A percentile compares a stretch with the other conserved stretches of the same genome.
Evolutionary conservation across 805 yeast genomes (phyloP).

Genomic region (Saccharomyces kudriavzevii): DNA sequence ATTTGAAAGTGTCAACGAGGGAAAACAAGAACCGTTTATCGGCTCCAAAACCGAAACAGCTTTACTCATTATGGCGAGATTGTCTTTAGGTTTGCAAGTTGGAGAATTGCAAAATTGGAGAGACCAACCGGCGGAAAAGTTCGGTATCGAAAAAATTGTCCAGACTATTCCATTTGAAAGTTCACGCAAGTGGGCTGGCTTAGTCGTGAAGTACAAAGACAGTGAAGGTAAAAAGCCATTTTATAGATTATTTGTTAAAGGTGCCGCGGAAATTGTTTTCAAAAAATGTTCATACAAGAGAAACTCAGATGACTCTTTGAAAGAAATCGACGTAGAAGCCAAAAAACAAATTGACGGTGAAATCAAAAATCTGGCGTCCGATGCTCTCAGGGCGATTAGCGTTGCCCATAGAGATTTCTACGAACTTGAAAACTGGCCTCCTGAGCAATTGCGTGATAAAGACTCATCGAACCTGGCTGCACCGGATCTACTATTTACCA

Average conservation of each 20-base stretch:
- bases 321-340: conserved; percentile 15
- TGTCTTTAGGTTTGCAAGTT: conserved; percentile 40
- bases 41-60: conserved; percentile 97
- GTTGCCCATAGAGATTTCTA: conserved; percentile 69
- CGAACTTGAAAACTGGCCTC: conserved; percentile 55
- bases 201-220: conserved; percentile 47
- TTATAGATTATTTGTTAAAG: conserved; percentile 68
- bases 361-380: conserved; percentile 57
- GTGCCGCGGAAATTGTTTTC: conserved; percentile 88
- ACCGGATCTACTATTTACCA: conserved; percentile 32
- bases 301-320: conserved; percentile 26
- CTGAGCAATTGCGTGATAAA: conserved; percentile 35
- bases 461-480: conserved; percentile 32
- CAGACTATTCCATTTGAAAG: conserved; percentile 89
- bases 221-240: conserved; percentile 6
- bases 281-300: conserved; percentile 43
- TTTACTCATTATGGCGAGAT: conserved; percentile 57
- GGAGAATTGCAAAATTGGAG: conserved; percentile 40
- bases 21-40: conserved; percentile 50
- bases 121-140: conserved; percentile 18
- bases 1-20: conserved; percentile 9
- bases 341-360: conserved; percentile 32
- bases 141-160: conserved; percentile 38
- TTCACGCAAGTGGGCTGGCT: conserved; percentile 85
- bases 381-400: conserved; percentile 84